Evolutionary conservation across 345 rosid genomes (phyloP).

Genomic region (Lepidium didymum): DNA sequence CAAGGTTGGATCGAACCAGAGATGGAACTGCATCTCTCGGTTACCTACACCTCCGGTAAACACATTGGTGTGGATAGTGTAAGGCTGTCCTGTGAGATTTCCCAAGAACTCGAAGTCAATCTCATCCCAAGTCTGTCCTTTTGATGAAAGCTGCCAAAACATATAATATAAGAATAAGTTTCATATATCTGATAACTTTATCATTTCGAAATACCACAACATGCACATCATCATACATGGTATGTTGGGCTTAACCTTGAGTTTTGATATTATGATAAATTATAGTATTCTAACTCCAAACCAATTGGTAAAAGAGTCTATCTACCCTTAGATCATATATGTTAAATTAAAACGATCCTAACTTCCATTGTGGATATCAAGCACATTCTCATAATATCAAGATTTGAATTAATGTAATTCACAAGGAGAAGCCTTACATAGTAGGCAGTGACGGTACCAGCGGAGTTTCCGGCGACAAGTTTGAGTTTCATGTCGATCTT

Average conservation of each 20-base stretch:
- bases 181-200: no score
- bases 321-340: no score
- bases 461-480: slow-evolving; percentile 44
- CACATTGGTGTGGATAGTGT: slow-evolving; percentile 57
- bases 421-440: slow-evolving; percentile 27
- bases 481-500: slow-evolving; percentile 44
- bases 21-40: slow-evolving; percentile 54
- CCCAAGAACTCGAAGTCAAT: slow-evolving; percentile 73
- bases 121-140: slow-evolving; percentile 45
- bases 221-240: no score
- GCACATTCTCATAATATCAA: no score
- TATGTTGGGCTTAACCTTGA: no score
- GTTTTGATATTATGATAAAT: no score
- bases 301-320: no score
- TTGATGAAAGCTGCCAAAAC: slow-evolving; percentile 41
- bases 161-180: background rate
- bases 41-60: slow-evolving; percentile 52
- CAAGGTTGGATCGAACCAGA: slow-evolving; percentile 59
- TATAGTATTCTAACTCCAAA: no score
- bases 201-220: no score
- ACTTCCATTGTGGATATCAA: no score
- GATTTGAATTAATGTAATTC: background rate
- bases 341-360: no score
- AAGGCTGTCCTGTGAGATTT: slow-evolving; percentile 51
- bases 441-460: slow-evolving; percentile 38